These are phyloP conservation scores for Pyrus communis DNA, from an alignment of 306 rosid species.

Conservation along the genomic window DNA sequence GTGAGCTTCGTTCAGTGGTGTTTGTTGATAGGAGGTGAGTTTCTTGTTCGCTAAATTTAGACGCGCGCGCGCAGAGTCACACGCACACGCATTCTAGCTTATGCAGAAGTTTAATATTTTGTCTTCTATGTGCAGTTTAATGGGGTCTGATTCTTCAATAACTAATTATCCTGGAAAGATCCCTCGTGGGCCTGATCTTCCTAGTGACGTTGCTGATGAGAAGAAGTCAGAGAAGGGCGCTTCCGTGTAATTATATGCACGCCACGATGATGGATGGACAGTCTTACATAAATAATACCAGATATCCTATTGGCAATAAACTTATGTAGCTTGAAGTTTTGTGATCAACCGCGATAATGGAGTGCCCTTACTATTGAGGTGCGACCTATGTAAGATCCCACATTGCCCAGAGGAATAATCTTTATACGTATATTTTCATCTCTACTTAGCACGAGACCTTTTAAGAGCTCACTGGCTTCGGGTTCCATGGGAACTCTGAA, in stretches of 20 bases:
- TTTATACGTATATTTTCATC: too few species aligned
- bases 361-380: too few species aligned
- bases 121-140: constrained; percentile 39
- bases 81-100: neutral
- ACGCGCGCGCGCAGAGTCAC: too few species aligned
- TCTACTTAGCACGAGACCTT: too few species aligned
- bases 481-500: too few species aligned
- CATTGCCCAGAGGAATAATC: too few species aligned
- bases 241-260: constrained; percentile 9
- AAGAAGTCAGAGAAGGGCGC: constrained; percentile 30
- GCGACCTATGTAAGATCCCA: too few species aligned
- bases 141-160: constrained; percentile 47
- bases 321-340: too few species aligned
- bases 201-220: constrained; percentile 55
- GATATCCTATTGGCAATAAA: too few species aligned
- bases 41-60: neutral
- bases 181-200: constrained; percentile 68
- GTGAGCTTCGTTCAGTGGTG: constrained; percentile 86
- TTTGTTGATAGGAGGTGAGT: constrained; percentile 70
- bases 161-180: constrained; percentile 72
- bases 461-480: too few species aligned
- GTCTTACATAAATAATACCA: neutral
- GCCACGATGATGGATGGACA: neutral
- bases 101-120: neutral
- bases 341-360: too few species aligned